Base-by-base conservation (phyloP, 805 yeast genomes). In the Diddensiella caesifluorescens region DNA sequence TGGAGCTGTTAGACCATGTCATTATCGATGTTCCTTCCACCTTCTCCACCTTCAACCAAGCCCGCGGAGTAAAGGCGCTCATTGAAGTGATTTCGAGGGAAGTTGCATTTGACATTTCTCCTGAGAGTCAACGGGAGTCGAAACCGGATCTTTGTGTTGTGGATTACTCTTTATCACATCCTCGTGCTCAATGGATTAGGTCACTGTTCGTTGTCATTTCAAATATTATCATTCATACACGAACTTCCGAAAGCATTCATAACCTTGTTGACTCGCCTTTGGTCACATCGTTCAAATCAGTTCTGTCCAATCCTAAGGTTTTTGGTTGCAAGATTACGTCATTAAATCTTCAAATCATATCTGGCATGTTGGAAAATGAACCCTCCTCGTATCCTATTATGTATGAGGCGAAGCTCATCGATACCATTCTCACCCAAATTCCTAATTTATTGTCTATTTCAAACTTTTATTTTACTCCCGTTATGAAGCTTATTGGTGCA, bases 301-400 rank as follows among this genome's bases (percentile, higher is more conserved):
- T 89, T 2, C 52, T 89, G 13, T 53, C 58, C 10, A 67, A 84
- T 51, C 76, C 83, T 1, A 49, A 60, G 0, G 60, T 74, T 0
- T 85, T 87, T 65, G 95, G 95, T 0, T 75, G 78, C 29, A 70
- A 76, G 12, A 61, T 85, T 10, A 59, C 84, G 10, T 68, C 84
- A 0, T 67, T 75, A 18, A 72, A 84, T 0, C 59, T 89, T 27
- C 80, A 77, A 46, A 73, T 80, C 9, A 70, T 87, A 16, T 73
- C 81, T 30, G 73, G 73, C 9, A 84, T 87, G 45, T 78, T 89
- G 22, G 90, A 89, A 57, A 83, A 82, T 50, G 97, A 90, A 54
- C 96, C 97, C 5, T 87, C 96, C 0, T 85, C 95, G 3, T 89
- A 73, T 54, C 72, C 83, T 2, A 79, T 89, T 31, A 68, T 89